Conservation (phyloP, 352 stramenopile species). For the Peronospora farinosa region DNA sequence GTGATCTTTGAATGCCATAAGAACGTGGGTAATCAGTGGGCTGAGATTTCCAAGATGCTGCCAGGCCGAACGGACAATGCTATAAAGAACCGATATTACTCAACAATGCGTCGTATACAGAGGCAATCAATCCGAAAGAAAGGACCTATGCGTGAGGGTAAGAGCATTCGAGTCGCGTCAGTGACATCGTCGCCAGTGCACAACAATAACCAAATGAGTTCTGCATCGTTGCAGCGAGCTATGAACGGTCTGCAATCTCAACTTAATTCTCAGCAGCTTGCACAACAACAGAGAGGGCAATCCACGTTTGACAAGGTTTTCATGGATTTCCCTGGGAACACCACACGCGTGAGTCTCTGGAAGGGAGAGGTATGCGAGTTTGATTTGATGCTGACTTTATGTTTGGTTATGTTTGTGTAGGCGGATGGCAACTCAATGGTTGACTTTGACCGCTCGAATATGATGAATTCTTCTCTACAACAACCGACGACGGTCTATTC, state of each 20-base stretch:
- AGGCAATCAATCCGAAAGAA: constrained; percentile 85
- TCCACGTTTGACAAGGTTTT: constrained; percentile 64
- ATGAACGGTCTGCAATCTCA: constrained; percentile 22
- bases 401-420: constrained; percentile 10
- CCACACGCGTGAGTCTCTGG: constrained; percentile 33
- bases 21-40: constrained; percentile 90
- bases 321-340: constrained; percentile 23
- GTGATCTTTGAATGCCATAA: constrained; percentile 89
- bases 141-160: constrained; percentile 68
- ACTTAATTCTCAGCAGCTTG: constrained; percentile 16
- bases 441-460: constrained; percentile 47
- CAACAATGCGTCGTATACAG: constrained; percentile 86
- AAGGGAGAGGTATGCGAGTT: not conserved
- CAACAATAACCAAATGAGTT: constrained; percentile 13
- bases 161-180: constrained; percentile 69
- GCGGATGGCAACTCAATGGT: constrained; percentile 22
- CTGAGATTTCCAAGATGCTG: constrained; percentile 88
- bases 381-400: constrained; percentile 7
- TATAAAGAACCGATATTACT: constrained; percentile 91
- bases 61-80: constrained; percentile 86
- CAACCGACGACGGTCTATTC: constrained; percentile 36
- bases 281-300: constrained; percentile 27
- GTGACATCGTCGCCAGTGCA: constrained; percentile 41
- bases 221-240: constrained; percentile 13
- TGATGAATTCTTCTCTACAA: constrained; percentile 38